Base-by-base conservation (phyloP, 345 rosid genomes). In the Litchi chinensis region DNA sequence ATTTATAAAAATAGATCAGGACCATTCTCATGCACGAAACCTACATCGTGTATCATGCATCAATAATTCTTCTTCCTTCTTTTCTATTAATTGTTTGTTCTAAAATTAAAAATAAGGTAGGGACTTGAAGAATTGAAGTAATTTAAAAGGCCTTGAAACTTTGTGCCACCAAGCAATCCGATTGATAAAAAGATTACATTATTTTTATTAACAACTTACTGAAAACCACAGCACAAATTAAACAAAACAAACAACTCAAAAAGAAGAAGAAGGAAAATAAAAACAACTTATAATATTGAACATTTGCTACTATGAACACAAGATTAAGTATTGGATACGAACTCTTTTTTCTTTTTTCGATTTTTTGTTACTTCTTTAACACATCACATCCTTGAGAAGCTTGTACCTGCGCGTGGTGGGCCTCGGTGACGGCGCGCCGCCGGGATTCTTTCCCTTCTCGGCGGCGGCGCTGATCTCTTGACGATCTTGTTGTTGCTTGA, bases 371-470 rank as follows among this genome's bases (percentile, higher is more conserved):
- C n/a, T 60, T 60, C 28, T 60, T 46, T 85, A 95, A 81, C 97
- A 93, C 98, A 95, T 92, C 71, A 95, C 99, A 82, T 95, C 99
- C 90, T 95, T 95, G 82, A 95, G 99, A 77, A 95, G 98, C 98
- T 95, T 95, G 91, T 95, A 95, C 97, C 98, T 92, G 75, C 99
- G 93, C 19, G 99, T 90, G 3, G 96, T 82, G 0, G 95, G 74
- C 81, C 94, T 79, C 1, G 98, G 97, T 69, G 98, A 93, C 28
- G 97, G 97, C 15, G 82, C 82, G 0, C 95, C 87, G 19, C 86
- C 78, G 22, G 79, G 80, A 79, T 77, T 83, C 83, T 83, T 95
- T 65, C 89, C 89, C 82, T 90, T 92, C 40, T 86, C 92, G 50
- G 78, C 81, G 71, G 74, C 63, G 74, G 57, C 12, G 52, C 10